These are phyloP conservation scores for Spizellomyces sp. DNA, from an alignment of 192 early-diverging fungal species.

Conservation along the genomic window DNA sequence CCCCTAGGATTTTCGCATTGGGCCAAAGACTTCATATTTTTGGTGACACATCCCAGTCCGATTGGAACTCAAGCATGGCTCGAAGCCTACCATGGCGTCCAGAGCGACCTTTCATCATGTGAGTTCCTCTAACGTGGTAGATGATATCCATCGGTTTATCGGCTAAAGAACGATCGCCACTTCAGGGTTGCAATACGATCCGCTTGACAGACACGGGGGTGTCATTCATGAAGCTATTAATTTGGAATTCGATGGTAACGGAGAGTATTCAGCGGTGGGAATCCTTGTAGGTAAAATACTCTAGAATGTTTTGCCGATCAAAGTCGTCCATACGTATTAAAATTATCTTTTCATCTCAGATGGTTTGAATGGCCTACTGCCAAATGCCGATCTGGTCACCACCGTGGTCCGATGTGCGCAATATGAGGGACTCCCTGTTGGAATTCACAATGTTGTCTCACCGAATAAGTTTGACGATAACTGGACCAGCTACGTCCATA, in stretches of 20 bases:
- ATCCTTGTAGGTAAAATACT: constrained; percentile 67
- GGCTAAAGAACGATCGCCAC: constrained; percentile 13
- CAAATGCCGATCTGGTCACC: constrained; percentile 90
- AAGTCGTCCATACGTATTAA: background rate
- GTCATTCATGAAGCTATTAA: constrained; percentile 84
- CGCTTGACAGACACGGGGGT: constrained; percentile 50
- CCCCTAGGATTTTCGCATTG: constrained; percentile 67
- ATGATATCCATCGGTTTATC: constrained; percentile 1
- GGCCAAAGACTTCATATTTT: constrained; percentile 90
- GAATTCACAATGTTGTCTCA: constrained; percentile 55
- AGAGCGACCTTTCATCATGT: constrained; percentile 19
- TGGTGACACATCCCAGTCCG: constrained; percentile 78
- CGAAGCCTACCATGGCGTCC: constrained; percentile 81
- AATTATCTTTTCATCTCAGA: constrained; percentile 22
- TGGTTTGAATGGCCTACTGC: constrained; percentile 87
- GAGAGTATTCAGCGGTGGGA: constrained; percentile 66
- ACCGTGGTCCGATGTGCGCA: constrained; percentile 65
- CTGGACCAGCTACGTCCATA: constrained; percentile 18
- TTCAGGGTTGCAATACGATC: constrained; percentile 33
- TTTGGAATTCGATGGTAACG: constrained; percentile 77
- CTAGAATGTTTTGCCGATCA: background rate
- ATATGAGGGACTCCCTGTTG: constrained; percentile 56
- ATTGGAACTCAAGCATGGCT: constrained; percentile 85
- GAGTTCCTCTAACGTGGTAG: background rate
- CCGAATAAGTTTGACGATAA: constrained; percentile 17